Percentiles rank a stretch among this genome's conserved stretches.
Conservation (phyloP, 805 yeast genomes). For the Maudiozyma pseudohumilis region DNA sequence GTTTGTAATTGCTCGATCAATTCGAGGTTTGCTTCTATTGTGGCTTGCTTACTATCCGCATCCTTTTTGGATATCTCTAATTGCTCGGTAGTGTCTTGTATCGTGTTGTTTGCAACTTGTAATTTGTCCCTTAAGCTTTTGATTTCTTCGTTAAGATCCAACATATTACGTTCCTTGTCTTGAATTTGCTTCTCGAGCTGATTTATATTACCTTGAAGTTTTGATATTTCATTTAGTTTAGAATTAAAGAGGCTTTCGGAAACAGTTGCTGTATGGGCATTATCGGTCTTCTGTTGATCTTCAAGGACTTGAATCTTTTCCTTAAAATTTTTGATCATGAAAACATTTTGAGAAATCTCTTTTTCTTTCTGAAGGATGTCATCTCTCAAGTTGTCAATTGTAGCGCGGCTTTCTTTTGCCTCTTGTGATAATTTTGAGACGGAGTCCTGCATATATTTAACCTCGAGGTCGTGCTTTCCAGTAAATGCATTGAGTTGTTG, state of each 20-base stretch:
- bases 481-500: background rate
- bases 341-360: slow-evolving; percentile 4
- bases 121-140: background rate
- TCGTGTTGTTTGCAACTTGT: background rate
- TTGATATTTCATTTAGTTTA: too few relatives aligned
- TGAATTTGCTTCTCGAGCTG: too few relatives aligned
- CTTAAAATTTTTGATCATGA: slow-evolving; percentile 1
- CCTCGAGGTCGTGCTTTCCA: slow-evolving; percentile 2
- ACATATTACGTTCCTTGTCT: too few relatives aligned
- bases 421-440: background rate
- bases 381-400: background rate
- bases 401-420: background rate
- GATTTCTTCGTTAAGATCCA: background rate
- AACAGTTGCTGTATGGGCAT: background rate
- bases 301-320: background rate
- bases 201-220: too few relatives aligned
- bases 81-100: background rate
- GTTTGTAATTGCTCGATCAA: background rate
- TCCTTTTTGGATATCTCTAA: background rate
- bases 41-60: background rate
- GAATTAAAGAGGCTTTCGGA: too few relatives aligned
- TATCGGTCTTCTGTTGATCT: too few relatives aligned
- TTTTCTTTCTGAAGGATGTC: slow-evolving; percentile 1
- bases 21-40: background rate
- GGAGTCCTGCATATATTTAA: slow-evolving; percentile 1